Evolutionary conservation across 148 eudicot genomes (phyloP).

Genomic region (Selenicereus undatus): DNA sequence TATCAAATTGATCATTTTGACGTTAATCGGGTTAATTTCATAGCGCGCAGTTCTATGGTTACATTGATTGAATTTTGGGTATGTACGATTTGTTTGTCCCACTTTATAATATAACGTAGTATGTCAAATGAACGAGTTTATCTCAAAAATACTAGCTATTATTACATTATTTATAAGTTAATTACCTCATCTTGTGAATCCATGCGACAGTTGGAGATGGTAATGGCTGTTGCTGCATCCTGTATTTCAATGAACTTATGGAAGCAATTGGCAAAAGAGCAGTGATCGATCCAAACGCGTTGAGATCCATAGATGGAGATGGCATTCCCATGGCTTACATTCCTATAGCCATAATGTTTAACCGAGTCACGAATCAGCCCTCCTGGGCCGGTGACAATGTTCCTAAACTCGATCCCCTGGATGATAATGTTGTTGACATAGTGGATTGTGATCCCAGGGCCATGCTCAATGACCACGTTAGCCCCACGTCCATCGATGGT

Average conservation of each 20-base stretch:
- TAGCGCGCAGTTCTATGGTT: no score
- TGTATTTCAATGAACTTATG: slow-evolving; percentile 60
- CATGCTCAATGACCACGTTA: slow-evolving; percentile 47
- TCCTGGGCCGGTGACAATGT: slow-evolving; percentile 43
- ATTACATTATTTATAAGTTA: no score
- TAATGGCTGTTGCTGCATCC: slow-evolving; percentile 56
- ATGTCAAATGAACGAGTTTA: no score
- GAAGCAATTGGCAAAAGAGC: slow-evolving; percentile 36
- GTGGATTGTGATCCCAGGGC: slow-evolving; percentile 55
- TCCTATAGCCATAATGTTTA: slow-evolving; percentile 45
- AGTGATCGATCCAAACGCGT: slow-evolving; percentile 67
- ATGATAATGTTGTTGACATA: slow-evolving; percentile 50
- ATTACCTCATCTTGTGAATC: slow-evolving; percentile 53
- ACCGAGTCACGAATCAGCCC: slow-evolving; percentile 53
- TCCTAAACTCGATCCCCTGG: slow-evolving; percentile 54
- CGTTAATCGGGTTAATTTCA: no score
- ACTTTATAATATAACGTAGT: no score
- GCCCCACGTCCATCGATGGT: slow-evolving; percentile 68
- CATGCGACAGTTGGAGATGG: slow-evolving; percentile 63
- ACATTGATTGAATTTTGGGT: no score
- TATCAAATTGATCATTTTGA: no score
- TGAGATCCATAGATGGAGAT: slow-evolving; percentile 52
- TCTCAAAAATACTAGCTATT: no score
- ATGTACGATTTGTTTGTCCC: no score
- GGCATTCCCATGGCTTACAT: slow-evolving; percentile 59